Percentiles rank a stretch among this genome's conserved stretches.
Evolutionary conservation across 305 asterid genomes (phyloP).

Genomic region (Solanum hybrid): DNA sequence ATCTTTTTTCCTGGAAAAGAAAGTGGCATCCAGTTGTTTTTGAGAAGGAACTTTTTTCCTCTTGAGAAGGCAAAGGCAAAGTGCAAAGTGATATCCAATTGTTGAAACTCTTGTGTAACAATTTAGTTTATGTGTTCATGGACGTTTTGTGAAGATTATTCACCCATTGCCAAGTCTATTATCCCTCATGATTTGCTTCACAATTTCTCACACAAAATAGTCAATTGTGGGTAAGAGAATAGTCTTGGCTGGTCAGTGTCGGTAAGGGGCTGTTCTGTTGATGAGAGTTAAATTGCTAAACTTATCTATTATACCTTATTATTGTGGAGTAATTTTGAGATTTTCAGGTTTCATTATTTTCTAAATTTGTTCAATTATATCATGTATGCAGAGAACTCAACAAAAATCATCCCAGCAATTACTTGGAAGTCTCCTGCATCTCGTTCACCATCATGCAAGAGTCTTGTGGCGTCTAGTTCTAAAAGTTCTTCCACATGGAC

Average conservation of each 20-base stretch:
- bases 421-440: conserved; percentile 58
- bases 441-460: conserved; percentile 52
- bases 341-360: neutral
- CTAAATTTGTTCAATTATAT: neutral
- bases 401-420: conserved; percentile 60
- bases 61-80: neutral
- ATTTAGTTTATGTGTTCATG: neutral
- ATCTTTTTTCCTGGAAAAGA: neutral
- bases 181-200: neutral
- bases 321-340: neutral
- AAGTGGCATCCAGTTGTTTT: neutral
- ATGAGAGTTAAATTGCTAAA: neutral
- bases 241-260: neutral
- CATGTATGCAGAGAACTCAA: conserved; percentile 66
- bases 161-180: neutral
- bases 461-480: conserved; percentile 62
- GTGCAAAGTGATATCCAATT: neutral
- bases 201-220: neutral
- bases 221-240: neutral
- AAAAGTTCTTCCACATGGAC: conserved; percentile 68
- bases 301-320: neutral
- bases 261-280: neutral
- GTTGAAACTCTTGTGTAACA: neutral
- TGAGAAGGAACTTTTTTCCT: neutral
- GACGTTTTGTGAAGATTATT: neutral